Evolutionary conservation across 768 basidiomycete species (phyloP), one percentile per base, ranked within the genome.

Genomic region (Suillus lakei): DNA sequence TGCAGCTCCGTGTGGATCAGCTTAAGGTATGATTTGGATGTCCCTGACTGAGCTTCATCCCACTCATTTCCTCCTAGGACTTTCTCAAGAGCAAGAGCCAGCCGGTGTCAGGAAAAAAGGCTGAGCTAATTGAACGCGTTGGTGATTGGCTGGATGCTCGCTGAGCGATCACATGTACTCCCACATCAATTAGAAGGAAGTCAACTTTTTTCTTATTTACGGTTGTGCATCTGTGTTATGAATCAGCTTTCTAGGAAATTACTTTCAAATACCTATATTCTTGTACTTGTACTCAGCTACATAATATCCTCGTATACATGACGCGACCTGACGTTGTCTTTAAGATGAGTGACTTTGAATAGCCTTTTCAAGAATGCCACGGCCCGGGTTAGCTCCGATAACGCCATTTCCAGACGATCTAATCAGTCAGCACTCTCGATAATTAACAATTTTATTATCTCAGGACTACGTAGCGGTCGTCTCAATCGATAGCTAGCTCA

Each of bases 1-100:
- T 68, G 63, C 72, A 94, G 92, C 81, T 93, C 67, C 87, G 86
- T 21, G 89, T 92, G 67, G 90, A 91, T 76, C 90, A 92, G 71
- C 81, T 95, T 56, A 93, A 91, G 85, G 91, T 91, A 67, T 64
- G 82, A 66, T n/a, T 8, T 56, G 43, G 46, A 0, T 63, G 50
- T 68, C 6, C 39, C 39, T 41, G 46, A 56, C 51, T 50, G 48
- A 64, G 53, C 51, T 66, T 43, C 48, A 38, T 41, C 56, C 41
- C 63, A 60, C 61, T 56, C 60, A 69, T 66, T 65, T 48, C 55
- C 56, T 44, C 46, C 50, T 70, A 92, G 90, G 88, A 89, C n/a
- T 91, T 93, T 74, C 79, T 91, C 66, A 91, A 86, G 74, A 82
- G 82, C 68, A 93, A 91, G 72, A 84, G 88, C 60, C 76, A 84